Evolutionary conservation across 2,329 filamentous ascomycete genomes (phyloP).

Genomic region (Sarocladium oryzae): DNA sequence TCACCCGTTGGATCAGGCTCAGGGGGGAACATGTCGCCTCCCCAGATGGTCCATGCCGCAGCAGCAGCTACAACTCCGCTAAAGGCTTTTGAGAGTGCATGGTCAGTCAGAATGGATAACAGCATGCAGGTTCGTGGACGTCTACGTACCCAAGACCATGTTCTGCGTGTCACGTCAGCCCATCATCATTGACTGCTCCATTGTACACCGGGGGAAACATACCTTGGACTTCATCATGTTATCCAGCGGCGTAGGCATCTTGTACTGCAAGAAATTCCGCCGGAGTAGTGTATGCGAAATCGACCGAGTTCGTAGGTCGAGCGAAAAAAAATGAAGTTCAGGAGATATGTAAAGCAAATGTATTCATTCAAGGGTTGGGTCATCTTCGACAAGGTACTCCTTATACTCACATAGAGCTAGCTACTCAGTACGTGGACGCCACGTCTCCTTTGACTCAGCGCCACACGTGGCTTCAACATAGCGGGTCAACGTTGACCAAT

Average conservation of each 20-base stretch:
- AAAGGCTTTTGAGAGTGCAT: slow-evolving; percentile 55
- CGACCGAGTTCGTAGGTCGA: no score
- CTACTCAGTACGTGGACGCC: slow-evolving; percentile 1
- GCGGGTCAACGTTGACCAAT: not conserved
- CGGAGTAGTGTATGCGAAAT: no score
- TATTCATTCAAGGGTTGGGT: not conserved
- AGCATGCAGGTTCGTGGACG: slow-evolving; percentile 7
- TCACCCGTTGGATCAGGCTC: slow-evolving; percentile 71
- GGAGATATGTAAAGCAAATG: no score
- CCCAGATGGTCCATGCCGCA: slow-evolving; percentile 80
- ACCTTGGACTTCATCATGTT: slow-evolving; percentile 65
- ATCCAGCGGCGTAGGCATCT: slow-evolving; percentile 65
- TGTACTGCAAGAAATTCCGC: no score
- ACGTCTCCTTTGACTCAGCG: slow-evolving; percentile 2
- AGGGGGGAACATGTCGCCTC: slow-evolving; percentile 73
- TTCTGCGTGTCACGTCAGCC: slow-evolving; percentile 40
- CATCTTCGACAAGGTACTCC: no score
- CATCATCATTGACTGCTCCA: slow-evolving; percentile 6
- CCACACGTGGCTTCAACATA: slow-evolving; percentile 2
- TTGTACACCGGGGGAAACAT: slow-evolving; percentile 21
- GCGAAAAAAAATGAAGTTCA: no score
- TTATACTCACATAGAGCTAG: not conserved
- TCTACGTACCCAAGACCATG: slow-evolving; percentile 55
- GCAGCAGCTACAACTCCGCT: slow-evolving; percentile 75
- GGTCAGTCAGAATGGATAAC: not conserved